Conservation (phyloP, 2,329 filamentous ascomycete genomes). For the Fusarium sp. region DNA sequence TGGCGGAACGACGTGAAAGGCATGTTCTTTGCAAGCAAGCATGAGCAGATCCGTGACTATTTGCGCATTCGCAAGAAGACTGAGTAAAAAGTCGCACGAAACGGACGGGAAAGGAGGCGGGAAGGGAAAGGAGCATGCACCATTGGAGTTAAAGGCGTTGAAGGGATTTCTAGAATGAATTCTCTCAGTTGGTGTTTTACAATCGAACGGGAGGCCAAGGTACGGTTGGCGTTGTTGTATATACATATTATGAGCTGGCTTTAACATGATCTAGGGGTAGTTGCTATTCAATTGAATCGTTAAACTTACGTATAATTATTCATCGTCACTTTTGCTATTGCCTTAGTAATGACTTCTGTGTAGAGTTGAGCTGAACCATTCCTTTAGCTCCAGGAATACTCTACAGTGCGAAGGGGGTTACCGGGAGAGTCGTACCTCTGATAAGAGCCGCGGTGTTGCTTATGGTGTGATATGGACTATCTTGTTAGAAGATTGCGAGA, state of each 20-base stretch:
- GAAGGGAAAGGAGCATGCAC: conserved; percentile 8
- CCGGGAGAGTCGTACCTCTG: neutral
- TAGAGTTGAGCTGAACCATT: neutral
- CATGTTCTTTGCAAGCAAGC: conserved; percentile 91
- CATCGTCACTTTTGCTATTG: neutral
- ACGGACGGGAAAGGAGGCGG: neutral
- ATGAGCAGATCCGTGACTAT: conserved; percentile 89
- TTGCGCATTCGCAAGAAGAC: conserved; percentile 74
- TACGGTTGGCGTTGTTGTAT: conserved; percentile 9
- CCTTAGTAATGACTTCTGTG: neutral
- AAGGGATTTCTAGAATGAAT: conserved; percentile 13
- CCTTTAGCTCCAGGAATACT: neutral
- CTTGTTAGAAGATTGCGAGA: neutral
- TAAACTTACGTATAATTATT: neutral
- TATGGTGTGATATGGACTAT: no score
- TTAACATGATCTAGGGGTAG: neutral
- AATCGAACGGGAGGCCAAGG: conserved; percentile 6
- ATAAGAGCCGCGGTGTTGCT: no score
- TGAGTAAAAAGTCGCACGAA: conserved; percentile 47
- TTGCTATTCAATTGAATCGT: neutral
- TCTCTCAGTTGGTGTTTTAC: conserved; percentile 6
- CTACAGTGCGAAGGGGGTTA: neutral
- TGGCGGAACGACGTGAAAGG: conserved; percentile 86
- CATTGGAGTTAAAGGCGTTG: conserved; percentile 43
- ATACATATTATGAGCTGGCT: neutral